Conservation (phyloP, 768 basidiomycete genomes). For the Xerocomus brunneocitrinus region DNA sequence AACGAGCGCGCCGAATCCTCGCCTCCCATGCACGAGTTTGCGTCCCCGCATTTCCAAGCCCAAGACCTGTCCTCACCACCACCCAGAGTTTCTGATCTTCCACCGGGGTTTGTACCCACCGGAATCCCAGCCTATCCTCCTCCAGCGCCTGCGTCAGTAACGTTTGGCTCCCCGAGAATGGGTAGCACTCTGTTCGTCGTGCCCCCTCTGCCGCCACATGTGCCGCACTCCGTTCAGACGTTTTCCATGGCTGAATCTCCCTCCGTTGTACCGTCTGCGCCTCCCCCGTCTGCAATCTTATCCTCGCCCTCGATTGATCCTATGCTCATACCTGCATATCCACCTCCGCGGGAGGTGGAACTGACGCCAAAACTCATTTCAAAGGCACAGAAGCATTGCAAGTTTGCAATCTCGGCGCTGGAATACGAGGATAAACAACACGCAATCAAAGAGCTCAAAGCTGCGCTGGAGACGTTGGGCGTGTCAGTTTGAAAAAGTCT, state of each 20-base stretch:
- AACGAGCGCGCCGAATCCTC: constrained; percentile 13
- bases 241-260: constrained; percentile 19
- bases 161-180: constrained; percentile 6
- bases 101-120: constrained; percentile 29
- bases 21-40: constrained; percentile 8
- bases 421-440: constrained; percentile 92
- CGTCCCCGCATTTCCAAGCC: constrained; percentile 10
- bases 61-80: constrained; percentile 15
- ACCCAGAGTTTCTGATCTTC: constrained; percentile 17
- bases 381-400: constrained; percentile 85
- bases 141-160: constrained; percentile 6
- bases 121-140: constrained; percentile 14
- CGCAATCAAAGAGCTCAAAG: constrained; percentile 76
- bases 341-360: constrained; percentile 31
- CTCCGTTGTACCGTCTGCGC: constrained; percentile 13
- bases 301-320: constrained; percentile 1
- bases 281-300: not conserved
- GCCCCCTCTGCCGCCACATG: constrained; percentile 19
- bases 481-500: constrained; percentile 31
- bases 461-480: constrained; percentile 66
- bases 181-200: constrained; percentile 6
- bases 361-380: constrained; percentile 64
- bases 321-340: constrained; percentile 16
- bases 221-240: not conserved
- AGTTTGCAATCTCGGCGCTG: constrained; percentile 90